Conservation (phyloP, 345 rosid species). For the Dipteronia sinensis region DNA sequence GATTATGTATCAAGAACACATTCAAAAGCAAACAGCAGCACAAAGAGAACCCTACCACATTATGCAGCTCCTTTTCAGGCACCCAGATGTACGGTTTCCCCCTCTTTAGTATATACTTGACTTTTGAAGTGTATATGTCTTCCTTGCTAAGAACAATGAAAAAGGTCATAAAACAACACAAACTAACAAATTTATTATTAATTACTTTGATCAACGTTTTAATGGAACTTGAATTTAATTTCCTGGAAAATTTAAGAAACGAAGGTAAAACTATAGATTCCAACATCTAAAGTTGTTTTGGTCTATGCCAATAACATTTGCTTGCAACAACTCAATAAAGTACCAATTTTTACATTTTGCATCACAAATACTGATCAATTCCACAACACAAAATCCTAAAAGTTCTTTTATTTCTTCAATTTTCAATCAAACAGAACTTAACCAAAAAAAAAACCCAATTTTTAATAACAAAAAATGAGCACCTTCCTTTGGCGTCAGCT, state of each 20-base stretch:
- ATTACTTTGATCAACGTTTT: not conserved
- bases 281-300: not conserved
- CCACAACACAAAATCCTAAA: not conserved
- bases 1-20: not conserved
- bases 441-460: not conserved
- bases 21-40: conserved; percentile 2
- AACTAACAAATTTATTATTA: not conserved
- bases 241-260: not conserved
- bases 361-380: not conserved
- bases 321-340: not conserved
- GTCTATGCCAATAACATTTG: not conserved
- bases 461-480: not conserved
- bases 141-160: conserved; percentile 47
- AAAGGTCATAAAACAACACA: not conserved
- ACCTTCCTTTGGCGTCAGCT: conserved; percentile 90
- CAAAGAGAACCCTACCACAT: conserved; percentile 54
- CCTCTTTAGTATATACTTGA: conserved; percentile 66
- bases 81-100: conserved; percentile 89
- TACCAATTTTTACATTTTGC: not conserved
- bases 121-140: conserved; percentile 71
- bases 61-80: conserved; percentile 73
- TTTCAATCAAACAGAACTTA: not conserved
- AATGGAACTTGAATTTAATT: not conserved
- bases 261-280: not conserved
- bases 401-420: not conserved